Evolutionary conservation across 768 basidiomycete genomes (phyloP).

Genomic region (Agaricus subrufescens): DNA sequence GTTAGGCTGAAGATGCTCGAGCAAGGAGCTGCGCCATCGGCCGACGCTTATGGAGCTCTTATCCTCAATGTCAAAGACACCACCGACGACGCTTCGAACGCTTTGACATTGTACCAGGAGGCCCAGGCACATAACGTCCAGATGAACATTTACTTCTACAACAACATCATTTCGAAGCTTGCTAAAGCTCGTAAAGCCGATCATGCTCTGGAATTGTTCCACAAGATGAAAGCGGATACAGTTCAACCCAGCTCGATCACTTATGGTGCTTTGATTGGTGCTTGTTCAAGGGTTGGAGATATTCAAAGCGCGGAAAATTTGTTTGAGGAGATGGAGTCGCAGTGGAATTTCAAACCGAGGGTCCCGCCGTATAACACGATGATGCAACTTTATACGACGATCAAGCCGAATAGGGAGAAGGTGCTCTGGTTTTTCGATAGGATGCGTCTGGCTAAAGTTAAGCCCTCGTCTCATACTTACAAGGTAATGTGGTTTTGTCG

Average conservation of each 20-base stretch:
- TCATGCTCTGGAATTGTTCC: conserved; percentile 81
- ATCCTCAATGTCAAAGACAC: conserved; percentile 88
- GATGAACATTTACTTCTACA: conserved; percentile 89
- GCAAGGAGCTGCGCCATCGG: conserved; percentile 71
- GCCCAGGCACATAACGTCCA: conserved; percentile 59
- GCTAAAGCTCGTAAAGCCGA: conserved; percentile 94
- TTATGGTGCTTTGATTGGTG: conserved; percentile 91
- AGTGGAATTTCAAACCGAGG: conserved; percentile 75
- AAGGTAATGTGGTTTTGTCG: conserved; percentile 48
- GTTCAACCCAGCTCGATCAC: conserved; percentile 80
- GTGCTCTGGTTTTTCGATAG: conserved; percentile 73
- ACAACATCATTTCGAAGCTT: conserved; percentile 95
- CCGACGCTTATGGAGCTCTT: conserved; percentile 90
- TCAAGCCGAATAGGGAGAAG: conserved; percentile 79
- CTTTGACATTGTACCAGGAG: conserved; percentile 80
- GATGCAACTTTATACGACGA: conserved; percentile 94
- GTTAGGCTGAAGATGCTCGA: conserved; percentile 77
- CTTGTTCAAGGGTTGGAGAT: conserved; percentile 93
- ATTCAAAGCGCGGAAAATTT: conserved; percentile 72
- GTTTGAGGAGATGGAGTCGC: conserved; percentile 78
- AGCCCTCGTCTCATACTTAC: conserved; percentile 89
- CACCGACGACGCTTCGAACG: conserved; percentile 91
- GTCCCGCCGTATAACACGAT: conserved; percentile 98
- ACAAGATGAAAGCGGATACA: conserved; percentile 69
- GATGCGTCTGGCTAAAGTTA: conserved; percentile 54